Base-by-base conservation (phyloP, 192 early-diverging fungal species). In the Gonapodya prolifera region DNA sequence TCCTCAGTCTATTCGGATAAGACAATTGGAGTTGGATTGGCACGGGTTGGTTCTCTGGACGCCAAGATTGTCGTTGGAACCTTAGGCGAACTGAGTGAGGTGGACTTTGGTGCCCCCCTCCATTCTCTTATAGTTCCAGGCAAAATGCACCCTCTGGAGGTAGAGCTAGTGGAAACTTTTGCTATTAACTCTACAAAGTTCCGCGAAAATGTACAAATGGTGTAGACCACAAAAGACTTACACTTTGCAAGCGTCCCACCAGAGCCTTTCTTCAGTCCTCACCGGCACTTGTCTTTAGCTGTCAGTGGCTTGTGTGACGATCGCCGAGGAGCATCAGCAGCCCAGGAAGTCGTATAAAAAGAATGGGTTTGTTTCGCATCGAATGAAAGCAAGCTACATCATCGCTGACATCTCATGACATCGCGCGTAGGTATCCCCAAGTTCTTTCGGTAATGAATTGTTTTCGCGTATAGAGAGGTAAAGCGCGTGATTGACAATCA, bases 61-160 rank as follows among this genome's bases (percentile, higher is more conserved):
- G 92, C 97, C 86, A 75, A 90, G 69, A 93, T 99, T 80, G 86
- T 89, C 69, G 85, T 91, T 16, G 97, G 97, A 35, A 95, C 97
- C 0, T 86, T 99, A 75, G 81, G 85, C 32, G 93, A 99, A 81
- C 86, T 99, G 45, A 79, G 92, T 1, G 82, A 86, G 1, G 90
- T 85, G 18, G 97, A 99, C 82, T 98, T 99, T 86, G 97, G 97
- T 30, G 85, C 83, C 35, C 97, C 97, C 33, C 82, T 99, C 81
- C 97, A 99, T 84, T 96, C 95, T 16, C 87, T 99, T 30, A 91
- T 99, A 2, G 79, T 99, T 69, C 87, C 95, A 34, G 97, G 97
- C 30, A 86, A 84, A 69, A 93, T 99, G 91, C 97, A 99, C 81
- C 86, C 92, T 76, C 87, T 99, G 82, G 97, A 99, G 82, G 91